Conservation (phyloP, 2,329 filamentous ascomycete species). For the Pyrenophora tritici-repentis region DNA sequence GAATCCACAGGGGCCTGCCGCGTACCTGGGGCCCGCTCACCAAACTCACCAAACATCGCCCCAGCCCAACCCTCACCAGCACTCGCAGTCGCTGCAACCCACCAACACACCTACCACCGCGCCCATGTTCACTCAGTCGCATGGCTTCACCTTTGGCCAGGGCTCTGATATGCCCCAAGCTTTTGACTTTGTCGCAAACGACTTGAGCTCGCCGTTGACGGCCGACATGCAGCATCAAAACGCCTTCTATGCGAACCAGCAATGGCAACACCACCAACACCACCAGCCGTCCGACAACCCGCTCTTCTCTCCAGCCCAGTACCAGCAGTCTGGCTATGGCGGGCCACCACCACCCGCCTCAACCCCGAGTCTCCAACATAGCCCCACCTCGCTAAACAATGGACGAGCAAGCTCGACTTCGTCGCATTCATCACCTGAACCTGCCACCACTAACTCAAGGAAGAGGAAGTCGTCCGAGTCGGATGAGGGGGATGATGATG, state of each 20-base stretch:
- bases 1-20: conserved; percentile 34
- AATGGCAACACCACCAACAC: conserved; percentile 38
- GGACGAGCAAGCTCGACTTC: conserved; percentile 44
- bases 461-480: conserved; percentile 55
- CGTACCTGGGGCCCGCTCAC: conserved; percentile 34
- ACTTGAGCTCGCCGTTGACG: conserved; percentile 40
- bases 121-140: conserved; percentile 24
- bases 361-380: conserved; percentile 47
- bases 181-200: conserved; percentile 41
- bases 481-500: conserved; percentile 64
- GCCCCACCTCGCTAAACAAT: conserved; percentile 43
- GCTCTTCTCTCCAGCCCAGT: conserved; percentile 37
- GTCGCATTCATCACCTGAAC: conserved; percentile 68
- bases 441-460: conserved; percentile 35
- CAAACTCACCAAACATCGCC: conserved; percentile 35
- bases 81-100: conserved; percentile 28
- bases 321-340: conserved; percentile 31
- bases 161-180: conserved; percentile 36
- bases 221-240: conserved; percentile 33
- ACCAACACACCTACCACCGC: conserved; percentile 30
- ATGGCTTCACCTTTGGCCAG: conserved; percentile 43
- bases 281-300: conserved; percentile 27
- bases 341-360: conserved; percentile 33
- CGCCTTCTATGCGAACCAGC: conserved; percentile 38
- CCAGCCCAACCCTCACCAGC: conserved; percentile 33